These are phyloP conservation scores for Ophiostoma montium DNA, from an alignment of 2,329 filamentous ascomycete species.

Conservation along the genomic window DNA sequence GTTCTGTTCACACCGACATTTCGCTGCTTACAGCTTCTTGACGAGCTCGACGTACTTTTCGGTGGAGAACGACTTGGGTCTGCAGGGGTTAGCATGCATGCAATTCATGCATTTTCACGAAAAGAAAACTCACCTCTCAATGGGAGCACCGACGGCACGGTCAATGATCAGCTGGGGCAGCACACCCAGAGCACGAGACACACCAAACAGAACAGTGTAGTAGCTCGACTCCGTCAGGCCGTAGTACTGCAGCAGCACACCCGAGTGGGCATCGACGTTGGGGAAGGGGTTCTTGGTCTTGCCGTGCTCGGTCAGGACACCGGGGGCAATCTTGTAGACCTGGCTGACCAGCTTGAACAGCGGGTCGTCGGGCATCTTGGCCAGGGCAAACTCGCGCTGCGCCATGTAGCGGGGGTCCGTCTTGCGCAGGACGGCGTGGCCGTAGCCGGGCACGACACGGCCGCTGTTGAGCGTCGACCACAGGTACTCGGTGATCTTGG, in stretches of 20 bases:
- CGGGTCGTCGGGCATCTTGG: conserved; percentile 61
- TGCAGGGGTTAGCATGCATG: conserved; percentile 9
- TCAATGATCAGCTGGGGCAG: conserved; percentile 99
- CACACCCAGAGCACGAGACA: conserved; percentile 94
- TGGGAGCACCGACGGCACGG: conserved; percentile 89
- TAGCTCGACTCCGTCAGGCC: conserved; percentile 97
- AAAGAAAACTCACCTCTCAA: conserved; percentile 51
- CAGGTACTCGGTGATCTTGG: conserved; percentile 96
- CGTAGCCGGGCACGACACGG: conserved; percentile 95
- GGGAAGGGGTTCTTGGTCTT: conserved; percentile 99
- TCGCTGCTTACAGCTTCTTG: conserved; percentile 68
- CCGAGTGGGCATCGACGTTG: conserved; percentile 97
- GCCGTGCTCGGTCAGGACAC: conserved; percentile 96
- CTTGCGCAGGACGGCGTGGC: conserved; percentile 98
- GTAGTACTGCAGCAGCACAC: conserved; percentile 99
- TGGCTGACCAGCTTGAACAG: conserved; percentile 99
- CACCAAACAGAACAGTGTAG: conserved; percentile 99
- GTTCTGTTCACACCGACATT: conserved; percentile 1
- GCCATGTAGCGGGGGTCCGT: conserved; percentile 98
- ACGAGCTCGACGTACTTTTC: conserved; percentile 90
- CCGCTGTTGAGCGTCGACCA: conserved; percentile 94
- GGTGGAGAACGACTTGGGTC: conserved; percentile 95
- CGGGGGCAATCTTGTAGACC: conserved; percentile 99
- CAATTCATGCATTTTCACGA: neutral
- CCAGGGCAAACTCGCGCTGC: conserved; percentile 88